Evolutionary conservation across 208 protist species (phyloP), one percentile per base, ranked within the genome.

Genomic region (Acanthamoeba sp.): DNA sequence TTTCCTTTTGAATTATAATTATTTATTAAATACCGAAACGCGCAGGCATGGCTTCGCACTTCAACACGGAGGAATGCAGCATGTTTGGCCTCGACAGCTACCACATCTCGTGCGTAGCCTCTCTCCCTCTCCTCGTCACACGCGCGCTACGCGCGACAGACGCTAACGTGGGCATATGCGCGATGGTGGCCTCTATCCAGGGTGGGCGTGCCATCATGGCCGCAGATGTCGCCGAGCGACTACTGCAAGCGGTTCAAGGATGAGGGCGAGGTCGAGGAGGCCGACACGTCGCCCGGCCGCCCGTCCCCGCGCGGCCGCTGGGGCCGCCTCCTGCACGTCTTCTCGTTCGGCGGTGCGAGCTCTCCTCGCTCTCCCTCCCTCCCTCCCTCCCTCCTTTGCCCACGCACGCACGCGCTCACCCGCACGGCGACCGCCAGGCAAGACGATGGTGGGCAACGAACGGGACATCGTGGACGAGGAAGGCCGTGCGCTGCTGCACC

Each of bases 311-410:
- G 40, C 24, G 78, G 78, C 10, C 78, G 78, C n/a, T 88, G 78
- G 78, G 78, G 78, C 40, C 78, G 78, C 2, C 27, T 88, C 42
- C 27, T 88, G 36, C 38, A 88, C 78, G 48, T 88, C 78, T 88
- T 88, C 22, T 16, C 78, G 48, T 62, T 62, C n/a, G 27, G 7
- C 22, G 78, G 78, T 88, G 7, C 50, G 78, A 45, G 27, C 24
- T 6, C 45, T 7, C 29, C 24, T 22, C 22, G 36, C 76, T 20
- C 36, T 20, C 3, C 5, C 16, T 85, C 24, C 24, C 40, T 32
- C 14, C 10, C 12, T 40, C 16, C 24, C 6, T 5, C 76, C 29
- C 29, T 42, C 76, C 12, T 40, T 20, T 12, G 24, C 22, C 5
- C 78, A 88, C n/a, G 36, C 20, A 24, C 20, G 22, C 55, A 24